Percentiles rank a stretch among this genome's conserved stretches.
Conservation (phyloP, 805 yeast genomes). For the Tetrapisispora pingtungensis region DNA sequence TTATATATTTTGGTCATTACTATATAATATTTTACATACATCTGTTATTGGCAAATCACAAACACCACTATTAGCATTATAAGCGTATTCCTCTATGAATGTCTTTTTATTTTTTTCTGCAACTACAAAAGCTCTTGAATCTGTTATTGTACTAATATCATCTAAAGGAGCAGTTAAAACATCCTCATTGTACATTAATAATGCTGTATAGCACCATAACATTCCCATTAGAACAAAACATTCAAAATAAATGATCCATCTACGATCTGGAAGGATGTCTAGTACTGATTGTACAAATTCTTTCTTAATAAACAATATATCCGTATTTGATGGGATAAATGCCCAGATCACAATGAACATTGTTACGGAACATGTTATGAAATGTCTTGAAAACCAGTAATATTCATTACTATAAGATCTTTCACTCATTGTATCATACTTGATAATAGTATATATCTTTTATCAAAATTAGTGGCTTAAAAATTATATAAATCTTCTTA, state of each 20-base stretch:
- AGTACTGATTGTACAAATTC: constrained; percentile 38
- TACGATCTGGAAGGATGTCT: constrained; percentile 73
- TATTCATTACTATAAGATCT: constrained; percentile 41
- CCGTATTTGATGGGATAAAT: constrained; percentile 39
- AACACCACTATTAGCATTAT: constrained; percentile 67
- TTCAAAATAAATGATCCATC: constrained; percentile 85
- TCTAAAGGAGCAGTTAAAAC: constrained; percentile 50
- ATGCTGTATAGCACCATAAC: constrained; percentile 61
- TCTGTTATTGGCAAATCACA: constrained; percentile 71
- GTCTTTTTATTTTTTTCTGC: constrained; percentile 13
- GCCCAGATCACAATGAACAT: constrained; percentile 65
- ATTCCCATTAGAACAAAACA: constrained; percentile 57
- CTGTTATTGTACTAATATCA: constrained; percentile 57
- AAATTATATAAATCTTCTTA: too few relatives aligned
- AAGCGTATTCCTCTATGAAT: constrained; percentile 32
- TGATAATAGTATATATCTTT: background rate
- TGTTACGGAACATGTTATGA: constrained; percentile 50
- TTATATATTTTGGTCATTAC: constrained; percentile 3
- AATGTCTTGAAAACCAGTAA: constrained; percentile 76
- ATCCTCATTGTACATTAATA: constrained; percentile 70
- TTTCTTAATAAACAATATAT: constrained; percentile 13
- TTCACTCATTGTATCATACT: background rate
- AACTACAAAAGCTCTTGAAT: constrained; percentile 41
- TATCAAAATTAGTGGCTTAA: too few relatives aligned
- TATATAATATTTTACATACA: constrained; percentile 57